Percentiles rank a stretch among this genome's conserved stretches.
phyloP scores from a whole-genome alignment of 768 basidiomycete genomes.

The Leccinum incarnatum region DNA sequence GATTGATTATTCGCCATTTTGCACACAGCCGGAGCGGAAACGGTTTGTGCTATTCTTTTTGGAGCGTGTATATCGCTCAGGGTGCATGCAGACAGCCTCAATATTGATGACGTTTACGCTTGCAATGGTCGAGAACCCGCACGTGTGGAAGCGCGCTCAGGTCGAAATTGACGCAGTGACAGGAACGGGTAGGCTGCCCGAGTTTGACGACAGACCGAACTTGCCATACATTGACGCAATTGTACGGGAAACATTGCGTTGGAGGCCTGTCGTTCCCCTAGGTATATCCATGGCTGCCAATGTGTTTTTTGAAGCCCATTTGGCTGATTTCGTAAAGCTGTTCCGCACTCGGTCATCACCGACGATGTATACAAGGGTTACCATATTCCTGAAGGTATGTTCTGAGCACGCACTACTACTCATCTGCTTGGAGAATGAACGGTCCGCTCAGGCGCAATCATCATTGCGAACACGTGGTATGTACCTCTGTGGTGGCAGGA shows the following conservation, averaged over 20 bases:
- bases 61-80: background rate
- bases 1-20: background rate
- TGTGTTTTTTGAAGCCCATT: background rate
- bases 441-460: background rate
- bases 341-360: background rate
- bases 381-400: background rate
- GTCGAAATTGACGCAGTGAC: background rate
- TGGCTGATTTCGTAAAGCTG: background rate
- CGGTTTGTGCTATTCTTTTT: background rate
- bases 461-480: background rate
- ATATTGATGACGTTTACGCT: background rate
- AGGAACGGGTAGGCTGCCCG: background rate
- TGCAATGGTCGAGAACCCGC: background rate
- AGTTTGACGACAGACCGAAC: background rate
- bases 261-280: background rate
- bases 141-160: background rate
- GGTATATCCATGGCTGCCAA: background rate
- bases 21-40: background rate
- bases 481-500: background rate
- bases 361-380: background rate
- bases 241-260: background rate
- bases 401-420: background rate
- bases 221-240: background rate
- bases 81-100: background rate
- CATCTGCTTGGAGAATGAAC: background rate